These are phyloP conservation scores for Zygnema cylindricum DNA, from an alignment of 139 green algal genomes.

Conservation along the genomic window DNA sequence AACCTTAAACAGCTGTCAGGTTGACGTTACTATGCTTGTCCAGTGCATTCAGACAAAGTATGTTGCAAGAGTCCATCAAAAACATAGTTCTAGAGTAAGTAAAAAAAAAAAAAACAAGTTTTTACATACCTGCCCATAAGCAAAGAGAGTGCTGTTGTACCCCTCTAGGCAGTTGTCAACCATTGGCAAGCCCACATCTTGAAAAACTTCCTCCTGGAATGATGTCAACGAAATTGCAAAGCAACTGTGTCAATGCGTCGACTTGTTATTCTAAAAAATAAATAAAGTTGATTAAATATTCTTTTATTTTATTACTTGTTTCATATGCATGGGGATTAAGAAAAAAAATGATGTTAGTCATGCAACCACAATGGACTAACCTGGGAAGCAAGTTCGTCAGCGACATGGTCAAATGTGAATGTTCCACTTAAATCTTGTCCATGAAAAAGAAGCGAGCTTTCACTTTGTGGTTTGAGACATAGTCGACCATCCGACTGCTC, in stretches of 20 bases:
- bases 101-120: not conserved
- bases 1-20: too few relatives aligned
- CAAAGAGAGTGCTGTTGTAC: conserved; percentile 65
- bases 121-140: conserved; percentile 66
- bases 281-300: not conserved
- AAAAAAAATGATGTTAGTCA: too few relatives aligned
- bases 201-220: conserved; percentile 61
- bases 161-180: conserved; percentile 56
- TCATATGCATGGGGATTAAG: not conserved
- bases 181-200: conserved; percentile 40
- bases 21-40: not conserved
- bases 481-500: too few relatives aligned
- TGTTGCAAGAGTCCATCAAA: not conserved
- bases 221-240: too few relatives aligned
- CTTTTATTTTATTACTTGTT: conserved; percentile 19
- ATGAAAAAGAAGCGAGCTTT: too few relatives aligned
- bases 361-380: conserved; percentile 18
- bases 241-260: too few relatives aligned
- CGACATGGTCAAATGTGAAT: conserved; percentile 60
- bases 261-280: too few relatives aligned
- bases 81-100: not conserved
- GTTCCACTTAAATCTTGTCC: too few relatives aligned
- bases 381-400: conserved; percentile 27
- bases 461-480: too few relatives aligned
- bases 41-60: not conserved